These are phyloP conservation scores for Chaetomium olivaceum DNA, from an alignment of 2,329 filamentous ascomycete species.

Conservation along the genomic window DNA sequence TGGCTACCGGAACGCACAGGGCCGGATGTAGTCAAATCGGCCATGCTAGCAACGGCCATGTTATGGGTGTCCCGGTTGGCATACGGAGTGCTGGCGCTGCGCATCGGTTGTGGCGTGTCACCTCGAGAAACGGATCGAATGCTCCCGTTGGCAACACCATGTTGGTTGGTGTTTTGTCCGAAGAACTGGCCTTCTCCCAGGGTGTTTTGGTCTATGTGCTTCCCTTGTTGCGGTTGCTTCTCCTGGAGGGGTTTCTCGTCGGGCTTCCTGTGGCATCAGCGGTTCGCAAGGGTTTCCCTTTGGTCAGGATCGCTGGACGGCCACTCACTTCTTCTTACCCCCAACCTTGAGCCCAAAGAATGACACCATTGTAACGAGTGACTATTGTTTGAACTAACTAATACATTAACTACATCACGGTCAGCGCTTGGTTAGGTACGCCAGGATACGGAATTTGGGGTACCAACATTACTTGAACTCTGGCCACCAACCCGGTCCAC, in stretches of 20 bases:
- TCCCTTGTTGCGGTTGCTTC: constrained; percentile 34
- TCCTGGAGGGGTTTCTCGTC: constrained; percentile 24
- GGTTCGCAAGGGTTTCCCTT: constrained; percentile 20
- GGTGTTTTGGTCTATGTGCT: constrained; percentile 39
- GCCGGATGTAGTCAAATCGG: constrained; percentile 42
- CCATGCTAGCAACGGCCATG: constrained; percentile 47
- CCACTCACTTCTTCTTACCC: constrained; percentile 57
- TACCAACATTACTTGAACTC: background rate
- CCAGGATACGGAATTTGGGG: too few species aligned
- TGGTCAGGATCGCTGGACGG: background rate
- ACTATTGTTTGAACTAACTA: constrained; percentile 22
- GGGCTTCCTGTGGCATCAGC: constrained; percentile 36
- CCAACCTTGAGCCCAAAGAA: constrained; percentile 60
- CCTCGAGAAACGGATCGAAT: constrained; percentile 41
- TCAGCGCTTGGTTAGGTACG: constrained; percentile 8
- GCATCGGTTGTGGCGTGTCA: constrained; percentile 43
- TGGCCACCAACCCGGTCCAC: background rate
- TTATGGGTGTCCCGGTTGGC: constrained; percentile 40
- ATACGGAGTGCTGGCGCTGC: constrained; percentile 33
- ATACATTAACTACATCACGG: constrained; percentile 27
- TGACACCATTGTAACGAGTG: constrained; percentile 52
- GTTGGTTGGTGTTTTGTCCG: constrained; percentile 40
- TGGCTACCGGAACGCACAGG: constrained; percentile 25
- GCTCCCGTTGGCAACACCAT: constrained; percentile 38
- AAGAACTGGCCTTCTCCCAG: constrained; percentile 42